Evolutionary conservation across 257 asterid genomes (phyloP).

Genomic region (Salvia hispanica): DNA sequence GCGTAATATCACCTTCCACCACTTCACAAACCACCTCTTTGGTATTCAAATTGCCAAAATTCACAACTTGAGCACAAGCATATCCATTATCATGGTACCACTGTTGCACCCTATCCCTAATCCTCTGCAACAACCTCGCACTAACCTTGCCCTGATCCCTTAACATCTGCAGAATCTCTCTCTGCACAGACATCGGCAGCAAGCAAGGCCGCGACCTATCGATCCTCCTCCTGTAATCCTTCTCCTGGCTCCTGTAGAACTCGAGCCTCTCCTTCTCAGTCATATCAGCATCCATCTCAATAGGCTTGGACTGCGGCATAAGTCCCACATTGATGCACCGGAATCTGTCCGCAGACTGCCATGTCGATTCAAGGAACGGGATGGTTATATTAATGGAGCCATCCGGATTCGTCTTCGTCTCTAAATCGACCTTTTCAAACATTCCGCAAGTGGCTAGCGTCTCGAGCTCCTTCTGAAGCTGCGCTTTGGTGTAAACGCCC

Average conservation of each 20-base stretch:
- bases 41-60: conserved; percentile 92
- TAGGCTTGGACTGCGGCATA: conserved; percentile 81
- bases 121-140: conserved; percentile 91
- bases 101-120: conserved; percentile 91
- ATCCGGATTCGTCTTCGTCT: conserved; percentile 78
- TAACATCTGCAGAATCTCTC: conserved; percentile 74
- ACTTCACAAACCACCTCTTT: conserved; percentile 97
- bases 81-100: conserved; percentile 96
- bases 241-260: conserved; percentile 63
- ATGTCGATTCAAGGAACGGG: conserved; percentile 80
- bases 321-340: conserved; percentile 91
- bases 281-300: conserved; percentile 96
- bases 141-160: conserved; percentile 75
- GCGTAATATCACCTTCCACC: conserved; percentile 97
- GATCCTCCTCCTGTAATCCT: conserved; percentile 81
- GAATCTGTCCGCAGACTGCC: conserved; percentile 85
- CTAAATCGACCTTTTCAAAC: conserved; percentile 92
- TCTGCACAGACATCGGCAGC: conserved; percentile 67
- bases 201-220: conserved; percentile 80
- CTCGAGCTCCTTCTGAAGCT: conserved; percentile 87
- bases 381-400: conserved; percentile 71
- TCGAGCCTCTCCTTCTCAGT: conserved; percentile 84
- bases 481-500: conserved; percentile 81
- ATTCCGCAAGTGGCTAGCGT: conserved; percentile 85
- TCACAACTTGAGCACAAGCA: conserved; percentile 92